phyloP scores from a whole-genome alignment of 2,329 filamentous ascomycete genomes.

The Golovinomyces cichoracearum region DNA sequence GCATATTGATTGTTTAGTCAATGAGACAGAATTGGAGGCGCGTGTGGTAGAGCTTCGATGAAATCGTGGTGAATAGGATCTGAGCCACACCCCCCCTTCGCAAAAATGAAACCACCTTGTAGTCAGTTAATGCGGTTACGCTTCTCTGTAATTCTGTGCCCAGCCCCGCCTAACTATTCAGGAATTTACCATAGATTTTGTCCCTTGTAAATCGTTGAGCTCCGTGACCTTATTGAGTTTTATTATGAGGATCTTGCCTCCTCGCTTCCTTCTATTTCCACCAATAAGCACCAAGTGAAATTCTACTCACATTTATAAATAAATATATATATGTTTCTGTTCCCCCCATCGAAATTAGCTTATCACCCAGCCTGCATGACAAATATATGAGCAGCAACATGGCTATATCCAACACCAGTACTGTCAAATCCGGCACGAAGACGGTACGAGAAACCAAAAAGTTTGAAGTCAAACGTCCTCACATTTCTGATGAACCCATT shows the following conservation, averaged over 20 bases:
- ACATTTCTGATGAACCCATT: slow-evolving; percentile 62
- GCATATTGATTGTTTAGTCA: neutral
- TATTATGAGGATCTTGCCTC: neutral
- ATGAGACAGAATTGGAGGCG: neutral
- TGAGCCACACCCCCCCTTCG: neutral
- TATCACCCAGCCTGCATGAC: neutral
- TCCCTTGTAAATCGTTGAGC: neutral
- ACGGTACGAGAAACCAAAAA: slow-evolving; percentile 16
- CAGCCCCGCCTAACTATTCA: neutral
- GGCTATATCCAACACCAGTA: slow-evolving; percentile 7
- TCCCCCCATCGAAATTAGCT: neutral
- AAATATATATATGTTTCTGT: neutral
- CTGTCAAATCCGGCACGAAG: slow-evolving; percentile 10
- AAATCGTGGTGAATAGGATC: neutral
- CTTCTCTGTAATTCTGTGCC: neutral
- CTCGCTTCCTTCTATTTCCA: neutral
- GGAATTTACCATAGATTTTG: neutral
- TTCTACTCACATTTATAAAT: neutral
- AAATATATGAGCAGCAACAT: neutral
- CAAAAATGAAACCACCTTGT: neutral
- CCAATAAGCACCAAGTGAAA: neutral
- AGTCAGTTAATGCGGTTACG: neutral
- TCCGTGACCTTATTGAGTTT: slow-evolving; percentile 1
- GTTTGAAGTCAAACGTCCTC: slow-evolving; percentile 41
- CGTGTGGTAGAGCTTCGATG: neutral